A percentile compares a stretch with the other conserved stretches of the same genome.
Evolutionary conservation across 768 basidiomycete species (phyloP).

Genomic region (Collybia sordida): DNA sequence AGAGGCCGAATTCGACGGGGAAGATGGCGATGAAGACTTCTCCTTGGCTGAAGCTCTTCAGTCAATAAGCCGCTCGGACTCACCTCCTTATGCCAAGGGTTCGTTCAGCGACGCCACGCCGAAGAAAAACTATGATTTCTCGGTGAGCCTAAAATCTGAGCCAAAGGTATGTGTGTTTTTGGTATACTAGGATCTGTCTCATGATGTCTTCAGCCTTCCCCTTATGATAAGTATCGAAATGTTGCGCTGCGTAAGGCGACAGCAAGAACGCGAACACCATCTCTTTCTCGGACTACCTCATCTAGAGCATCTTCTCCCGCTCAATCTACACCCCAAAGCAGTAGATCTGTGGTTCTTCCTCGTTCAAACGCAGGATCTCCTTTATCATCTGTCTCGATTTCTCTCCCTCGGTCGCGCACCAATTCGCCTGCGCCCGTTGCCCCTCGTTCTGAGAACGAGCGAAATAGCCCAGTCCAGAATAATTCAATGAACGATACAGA

Average conservation of each 20-base stretch:
- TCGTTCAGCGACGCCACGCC: constrained; percentile 36
- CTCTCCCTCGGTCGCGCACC: constrained; percentile 52
- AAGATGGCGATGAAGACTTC: constrained; percentile 32
- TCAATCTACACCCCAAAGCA: constrained; percentile 65
- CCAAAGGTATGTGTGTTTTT: constrained; percentile 43
- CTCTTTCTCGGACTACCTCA: constrained; percentile 60
- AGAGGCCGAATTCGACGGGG: constrained; percentile 39
- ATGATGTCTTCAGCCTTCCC: constrained; percentile 48
- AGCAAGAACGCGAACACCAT: constrained; percentile 60
- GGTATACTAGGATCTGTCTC: not conserved
- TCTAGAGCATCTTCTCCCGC: constrained; percentile 59
- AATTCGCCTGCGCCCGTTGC: constrained; percentile 44
- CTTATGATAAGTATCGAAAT: constrained; percentile 62
- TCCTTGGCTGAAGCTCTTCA: constrained; percentile 60
- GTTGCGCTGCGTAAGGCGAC: constrained; percentile 55
- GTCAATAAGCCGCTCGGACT: constrained; percentile 53
- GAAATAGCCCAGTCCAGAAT: constrained; percentile 16
- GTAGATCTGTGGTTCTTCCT: constrained; percentile 39
- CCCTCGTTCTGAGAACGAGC: constrained; percentile 19
- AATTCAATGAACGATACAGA: constrained; percentile 31
- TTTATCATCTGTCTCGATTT: constrained; percentile 41
- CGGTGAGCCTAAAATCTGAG: constrained; percentile 60
- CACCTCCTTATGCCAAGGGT: constrained; percentile 42
- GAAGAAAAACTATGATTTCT: constrained; percentile 58
- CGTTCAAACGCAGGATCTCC: constrained; percentile 45